Conservation (phyloP, 148 eudicot species). For the Dysphania ambrosioides region DNA sequence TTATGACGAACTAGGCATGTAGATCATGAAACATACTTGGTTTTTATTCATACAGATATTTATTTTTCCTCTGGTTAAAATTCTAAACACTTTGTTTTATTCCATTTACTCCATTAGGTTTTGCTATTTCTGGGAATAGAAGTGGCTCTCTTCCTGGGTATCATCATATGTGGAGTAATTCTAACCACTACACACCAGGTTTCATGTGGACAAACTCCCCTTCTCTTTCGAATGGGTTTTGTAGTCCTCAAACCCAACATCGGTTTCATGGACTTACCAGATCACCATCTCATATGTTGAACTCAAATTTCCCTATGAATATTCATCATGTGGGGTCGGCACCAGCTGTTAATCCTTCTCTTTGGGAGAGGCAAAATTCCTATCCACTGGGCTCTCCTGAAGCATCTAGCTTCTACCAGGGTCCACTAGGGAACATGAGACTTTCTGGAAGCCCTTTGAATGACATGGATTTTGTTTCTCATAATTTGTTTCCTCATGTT, state of each 20-base stretch:
- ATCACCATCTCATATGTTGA: slow-evolving; percentile 54
- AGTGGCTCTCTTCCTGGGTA: slow-evolving; percentile 46
- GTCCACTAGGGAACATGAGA: slow-evolving; percentile 59
- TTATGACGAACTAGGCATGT: not conserved
- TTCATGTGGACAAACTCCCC: slow-evolving; percentile 62
- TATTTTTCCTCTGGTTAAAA: not conserved
- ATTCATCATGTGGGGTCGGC: slow-evolving; percentile 73
- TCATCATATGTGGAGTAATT: slow-evolving; percentile 57
- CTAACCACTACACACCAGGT: slow-evolving; percentile 45
- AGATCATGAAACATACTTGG: slow-evolving; percentile 1
- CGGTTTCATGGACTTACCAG: slow-evolving; percentile 42
- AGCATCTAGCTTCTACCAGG: slow-evolving; percentile 55
- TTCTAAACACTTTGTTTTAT: slow-evolving; percentile 9
- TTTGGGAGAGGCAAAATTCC: slow-evolving; percentile 64
- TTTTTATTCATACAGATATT: not conserved
- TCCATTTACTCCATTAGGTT: slow-evolving; percentile 34
- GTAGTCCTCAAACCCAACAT: slow-evolving; percentile 44
- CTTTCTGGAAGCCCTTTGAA: slow-evolving; percentile 57
- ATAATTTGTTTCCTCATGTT: slow-evolving; percentile 44
- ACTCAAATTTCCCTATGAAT: slow-evolving; percentile 41
- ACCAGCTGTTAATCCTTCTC: slow-evolving; percentile 62
- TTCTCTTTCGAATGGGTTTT: slow-evolving; percentile 43
- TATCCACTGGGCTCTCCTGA: slow-evolving; percentile 58
- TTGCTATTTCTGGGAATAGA: slow-evolving; percentile 52
- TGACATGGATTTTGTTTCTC: slow-evolving; percentile 54